These are phyloP conservation scores for Kockiozyma suomiensis DNA, from an alignment of 805 yeast genomes.

Conservation along the genomic window DNA sequence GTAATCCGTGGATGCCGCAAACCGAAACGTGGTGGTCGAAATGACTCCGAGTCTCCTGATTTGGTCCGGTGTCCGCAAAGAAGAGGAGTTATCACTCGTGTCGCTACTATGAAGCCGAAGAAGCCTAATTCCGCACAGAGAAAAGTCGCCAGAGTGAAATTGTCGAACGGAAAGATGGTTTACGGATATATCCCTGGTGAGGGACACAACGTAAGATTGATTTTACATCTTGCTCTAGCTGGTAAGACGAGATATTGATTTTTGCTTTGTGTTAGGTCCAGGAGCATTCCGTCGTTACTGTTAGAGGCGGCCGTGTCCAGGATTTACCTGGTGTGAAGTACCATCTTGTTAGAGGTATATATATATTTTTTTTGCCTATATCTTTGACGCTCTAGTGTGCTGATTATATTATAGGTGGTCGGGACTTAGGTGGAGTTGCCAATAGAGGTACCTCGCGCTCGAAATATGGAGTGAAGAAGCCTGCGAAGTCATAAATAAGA, in stretches of 20 bases:
- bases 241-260: neutral
- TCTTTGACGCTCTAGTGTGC: neutral
- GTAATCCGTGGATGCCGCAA: constrained; percentile 66
- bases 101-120: constrained; percentile 94
- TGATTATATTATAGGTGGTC: constrained; percentile 46
- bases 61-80: constrained; percentile 79
- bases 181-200: constrained; percentile 97
- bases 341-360: constrained; percentile 79
- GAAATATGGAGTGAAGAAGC: constrained; percentile 68
- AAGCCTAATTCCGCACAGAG: constrained; percentile 98
- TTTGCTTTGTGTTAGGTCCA: constrained; percentile 52
- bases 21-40: constrained; percentile 50
- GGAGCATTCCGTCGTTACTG: constrained; percentile 94
- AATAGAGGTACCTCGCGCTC: constrained; percentile 87
- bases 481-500: constrained; percentile 14
- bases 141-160: constrained; percentile 92
- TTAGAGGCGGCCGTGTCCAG: constrained; percentile 98
- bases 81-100: constrained; percentile 91
- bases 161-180: constrained; percentile 84
- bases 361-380: neutral
- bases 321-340: constrained; percentile 98
- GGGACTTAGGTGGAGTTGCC: constrained; percentile 93
- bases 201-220: constrained; percentile 73
- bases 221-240: too few relatives aligned
- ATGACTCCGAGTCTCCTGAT: constrained; percentile 72